Base-by-base conservation (phyloP, 2,329 filamentous ascomycete genomes). In the Penicillium sp. region DNA sequence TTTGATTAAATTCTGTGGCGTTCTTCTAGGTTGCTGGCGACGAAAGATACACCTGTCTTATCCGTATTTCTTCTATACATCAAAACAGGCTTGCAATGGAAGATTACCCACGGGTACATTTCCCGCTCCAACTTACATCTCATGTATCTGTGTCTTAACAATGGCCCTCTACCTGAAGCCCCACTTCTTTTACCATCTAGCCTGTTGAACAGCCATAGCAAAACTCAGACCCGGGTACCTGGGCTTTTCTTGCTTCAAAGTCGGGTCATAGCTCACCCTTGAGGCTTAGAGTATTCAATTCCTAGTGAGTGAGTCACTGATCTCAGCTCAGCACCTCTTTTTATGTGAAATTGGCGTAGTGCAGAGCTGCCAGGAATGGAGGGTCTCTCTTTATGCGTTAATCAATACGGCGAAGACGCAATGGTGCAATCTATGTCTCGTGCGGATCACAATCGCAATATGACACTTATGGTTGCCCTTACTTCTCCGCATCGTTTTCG, bases 1-100 rank as follows among this genome's bases (percentile, higher is more conserved):
- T 70, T 70, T 59, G 63, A 72, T 63, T 65, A 62, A 62, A 52
- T 51, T 49, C 31, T 50, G 23, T 49, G 61, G 63, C 63, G 65
- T 52, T 53, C 24, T 23, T 39, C 16, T 24, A 33, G 21, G 36
- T 56, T 57, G 47, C 47, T 51, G 52, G 51, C 54, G 50, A 48
- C 54, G 54, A 57, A 60, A 59, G 42, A 49, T 58, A 47, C 55
- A 61, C 49, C 49, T 57, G 46, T 58, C 46, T 57, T 53, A 43
- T 48, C 48, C 44, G 50, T 51, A 41, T 36, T 31, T 46, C 36
- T 61, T 50, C 44, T 63, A 59, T 62, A 60, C 52, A 63, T 60
- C 55, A 55, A 55, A 60, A 57, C 62, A 60, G 54, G 58, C 58
- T 62, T 59, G 54, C 59, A 57, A 56, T 59, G 51, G 55, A 45